These are phyloP conservation scores for Sclerotinia borealis DNA, from an alignment of 2,329 filamentous ascomycete genomes.

Conservation along the genomic window DNA sequence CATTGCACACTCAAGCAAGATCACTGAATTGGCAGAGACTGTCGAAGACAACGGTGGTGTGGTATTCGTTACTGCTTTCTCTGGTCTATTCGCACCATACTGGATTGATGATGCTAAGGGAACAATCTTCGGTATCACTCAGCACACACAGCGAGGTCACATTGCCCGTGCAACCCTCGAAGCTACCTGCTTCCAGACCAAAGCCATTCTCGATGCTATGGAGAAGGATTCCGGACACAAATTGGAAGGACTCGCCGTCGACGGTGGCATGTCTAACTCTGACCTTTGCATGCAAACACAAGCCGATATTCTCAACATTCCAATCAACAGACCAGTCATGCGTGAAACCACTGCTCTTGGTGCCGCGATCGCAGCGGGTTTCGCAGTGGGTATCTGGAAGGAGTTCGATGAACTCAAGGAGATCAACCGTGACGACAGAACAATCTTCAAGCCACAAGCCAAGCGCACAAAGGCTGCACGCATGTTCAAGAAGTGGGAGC, in stretches of 20 bases:
- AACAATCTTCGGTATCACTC: conserved; percentile 76
- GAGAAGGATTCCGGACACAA: conserved; percentile 74
- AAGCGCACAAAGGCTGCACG: conserved; percentile 48
- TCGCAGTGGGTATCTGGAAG: conserved; percentile 74
- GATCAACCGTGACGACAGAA: conserved; percentile 63
- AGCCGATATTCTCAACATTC: conserved; percentile 76
- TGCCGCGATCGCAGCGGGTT: conserved; percentile 82
- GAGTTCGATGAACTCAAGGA: conserved; percentile 65
- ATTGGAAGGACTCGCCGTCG: conserved; percentile 70
- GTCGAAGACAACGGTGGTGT: conserved; percentile 73
- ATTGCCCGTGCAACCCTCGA: conserved; percentile 86
- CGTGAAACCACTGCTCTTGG: conserved; percentile 85
- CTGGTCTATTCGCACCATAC: conserved; percentile 84
- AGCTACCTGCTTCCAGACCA: conserved; percentile 87
- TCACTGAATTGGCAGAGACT: conserved; percentile 46
- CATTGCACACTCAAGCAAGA: conserved; percentile 44
- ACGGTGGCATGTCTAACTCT: conserved; percentile 85
- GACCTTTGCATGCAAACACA: conserved; percentile 87
- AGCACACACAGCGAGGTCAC: conserved; percentile 78
- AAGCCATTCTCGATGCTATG: conserved; percentile 89
- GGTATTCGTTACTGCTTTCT: conserved; percentile 84
- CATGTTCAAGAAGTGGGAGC: conserved; percentile 66
- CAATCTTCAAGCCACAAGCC: conserved; percentile 61
- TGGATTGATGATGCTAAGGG: conserved; percentile 93
- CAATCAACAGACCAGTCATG: conserved; percentile 79